phyloP scores from a whole-genome alignment of 352 stramenopile genomes.

The Phytophthora ramorum region DNA sequence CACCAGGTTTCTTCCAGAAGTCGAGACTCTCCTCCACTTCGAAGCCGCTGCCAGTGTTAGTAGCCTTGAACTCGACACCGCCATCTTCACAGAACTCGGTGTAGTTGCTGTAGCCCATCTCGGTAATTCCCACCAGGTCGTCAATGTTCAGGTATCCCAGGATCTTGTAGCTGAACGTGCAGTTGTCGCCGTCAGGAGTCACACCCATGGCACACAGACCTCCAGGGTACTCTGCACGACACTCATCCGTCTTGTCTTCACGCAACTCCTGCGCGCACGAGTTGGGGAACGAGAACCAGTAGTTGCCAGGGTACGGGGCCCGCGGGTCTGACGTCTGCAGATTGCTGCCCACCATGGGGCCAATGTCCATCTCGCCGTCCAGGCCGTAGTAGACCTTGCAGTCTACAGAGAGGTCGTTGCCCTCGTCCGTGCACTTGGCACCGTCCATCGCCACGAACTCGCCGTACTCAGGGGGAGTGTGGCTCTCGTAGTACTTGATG shows the following conservation, averaged over 20 bases:
- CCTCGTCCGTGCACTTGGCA: constrained; percentile 56
- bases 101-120: constrained; percentile 64
- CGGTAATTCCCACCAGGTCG: constrained; percentile 73
- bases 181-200: constrained; percentile 59
- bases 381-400: constrained; percentile 64
- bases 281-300: constrained; percentile 86
- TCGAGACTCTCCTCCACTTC: constrained; percentile 49
- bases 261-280: constrained; percentile 55
- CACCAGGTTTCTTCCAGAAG: constrained; percentile 67
- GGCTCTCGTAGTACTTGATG: constrained; percentile 55
- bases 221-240: constrained; percentile 42
- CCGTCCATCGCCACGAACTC: constrained; percentile 67
- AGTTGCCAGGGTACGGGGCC: constrained; percentile 78
- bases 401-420: constrained; percentile 37
- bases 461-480: constrained; percentile 51
- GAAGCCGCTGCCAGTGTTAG: constrained; percentile 36
- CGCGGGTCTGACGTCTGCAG: constrained; percentile 50
- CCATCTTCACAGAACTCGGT: constrained; percentile 67
- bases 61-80: constrained; percentile 57
- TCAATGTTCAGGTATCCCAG: constrained; percentile 66
- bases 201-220: constrained; percentile 54
- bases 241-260: constrained; percentile 51
- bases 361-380: constrained; percentile 50
- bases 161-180: constrained; percentile 72
- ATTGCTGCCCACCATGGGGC: constrained; percentile 53